Conservation (phyloP, 2,329 filamentous ascomycete genomes). For the Aureobasidium pullulans region DNA sequence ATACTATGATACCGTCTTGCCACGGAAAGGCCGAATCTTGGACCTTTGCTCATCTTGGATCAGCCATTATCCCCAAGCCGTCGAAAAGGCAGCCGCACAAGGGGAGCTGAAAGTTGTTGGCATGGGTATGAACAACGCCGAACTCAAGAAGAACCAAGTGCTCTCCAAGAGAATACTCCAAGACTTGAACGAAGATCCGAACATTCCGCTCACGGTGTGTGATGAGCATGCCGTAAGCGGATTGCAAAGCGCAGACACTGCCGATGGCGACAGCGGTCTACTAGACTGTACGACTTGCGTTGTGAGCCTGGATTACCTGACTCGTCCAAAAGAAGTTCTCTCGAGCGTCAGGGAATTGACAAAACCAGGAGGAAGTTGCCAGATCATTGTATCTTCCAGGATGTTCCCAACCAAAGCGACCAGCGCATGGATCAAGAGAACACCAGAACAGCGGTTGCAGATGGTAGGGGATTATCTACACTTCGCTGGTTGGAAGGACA, state of each 20-base stretch:
- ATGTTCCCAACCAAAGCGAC: slow-evolving; percentile 47
- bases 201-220: slow-evolving; percentile 21
- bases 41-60: slow-evolving; percentile 48
- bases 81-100: slow-evolving; percentile 26
- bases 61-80: slow-evolving; percentile 34
- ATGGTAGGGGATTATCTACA: slow-evolving; percentile 48
- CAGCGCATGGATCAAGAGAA: slow-evolving; percentile 39
- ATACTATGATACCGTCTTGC: slow-evolving; percentile 42
- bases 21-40: slow-evolving; percentile 35
- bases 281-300: slow-evolving; percentile 45
- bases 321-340: slow-evolving; percentile 39
- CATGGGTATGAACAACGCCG: slow-evolving; percentile 41
- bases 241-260: neutral
- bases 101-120: slow-evolving; percentile 37
- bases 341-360: slow-evolving; percentile 33
- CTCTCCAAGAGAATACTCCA: slow-evolving; percentile 26
- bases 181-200: slow-evolving; percentile 39
- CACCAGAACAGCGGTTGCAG: slow-evolving; percentile 38
- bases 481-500: slow-evolving; percentile 44
- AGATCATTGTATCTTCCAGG: slow-evolving; percentile 45
- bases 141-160: slow-evolving; percentile 28
- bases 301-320: slow-evolving; percentile 47
- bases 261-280: slow-evolving; percentile 6
- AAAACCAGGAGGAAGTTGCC: slow-evolving; percentile 38
- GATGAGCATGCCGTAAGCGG: slow-evolving; percentile 7